phyloP scores from a whole-genome alignment of 2,329 filamentous ascomycete species.

The Graphilbum sp. region DNA sequence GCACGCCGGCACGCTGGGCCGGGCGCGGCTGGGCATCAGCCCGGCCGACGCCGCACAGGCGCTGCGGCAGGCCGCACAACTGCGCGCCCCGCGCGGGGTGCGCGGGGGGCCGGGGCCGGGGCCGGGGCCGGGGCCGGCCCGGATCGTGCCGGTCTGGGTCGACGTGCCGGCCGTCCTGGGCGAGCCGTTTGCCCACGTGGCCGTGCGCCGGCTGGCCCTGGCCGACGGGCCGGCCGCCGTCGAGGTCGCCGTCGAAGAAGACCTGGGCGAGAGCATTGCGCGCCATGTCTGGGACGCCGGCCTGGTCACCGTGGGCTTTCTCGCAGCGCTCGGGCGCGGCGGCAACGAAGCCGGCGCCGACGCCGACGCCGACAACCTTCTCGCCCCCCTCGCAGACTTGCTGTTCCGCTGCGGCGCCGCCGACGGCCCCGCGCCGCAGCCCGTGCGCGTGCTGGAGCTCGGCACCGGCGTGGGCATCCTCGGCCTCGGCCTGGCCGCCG shows the following conservation, averaged over 20 bases:
- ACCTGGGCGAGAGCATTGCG: slow-evolving; percentile 43
- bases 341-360: background rate
- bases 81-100: slow-evolving; percentile 14
- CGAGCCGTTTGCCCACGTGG: slow-evolving; percentile 10
- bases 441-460: slow-evolving; percentile 32
- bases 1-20: background rate
- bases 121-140: no score
- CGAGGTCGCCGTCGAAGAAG: slow-evolving; percentile 31
- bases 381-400: no score
- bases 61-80: background rate
- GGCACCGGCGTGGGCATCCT: slow-evolving; percentile 41
- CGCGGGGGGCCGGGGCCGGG: no score
- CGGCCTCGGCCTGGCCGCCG: slow-evolving; percentile 29
- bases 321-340: slow-evolving; percentile 13
- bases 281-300: slow-evolving; percentile 44
- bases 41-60: slow-evolving; percentile 5
- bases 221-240: slow-evolving; percentile 2
- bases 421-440: no score
- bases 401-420: no score
- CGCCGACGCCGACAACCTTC: no score
- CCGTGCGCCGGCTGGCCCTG: slow-evolving; percentile 17
- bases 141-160: slow-evolving; percentile 27
- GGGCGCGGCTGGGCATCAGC: slow-evolving; percentile 11
- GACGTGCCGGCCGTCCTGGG: slow-evolving; percentile 11
- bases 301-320: slow-evolving; percentile 24